Base-by-base conservation (phyloP, 2,329 filamentous ascomycete genomes). In the Hypoxylon sp. region DNA sequence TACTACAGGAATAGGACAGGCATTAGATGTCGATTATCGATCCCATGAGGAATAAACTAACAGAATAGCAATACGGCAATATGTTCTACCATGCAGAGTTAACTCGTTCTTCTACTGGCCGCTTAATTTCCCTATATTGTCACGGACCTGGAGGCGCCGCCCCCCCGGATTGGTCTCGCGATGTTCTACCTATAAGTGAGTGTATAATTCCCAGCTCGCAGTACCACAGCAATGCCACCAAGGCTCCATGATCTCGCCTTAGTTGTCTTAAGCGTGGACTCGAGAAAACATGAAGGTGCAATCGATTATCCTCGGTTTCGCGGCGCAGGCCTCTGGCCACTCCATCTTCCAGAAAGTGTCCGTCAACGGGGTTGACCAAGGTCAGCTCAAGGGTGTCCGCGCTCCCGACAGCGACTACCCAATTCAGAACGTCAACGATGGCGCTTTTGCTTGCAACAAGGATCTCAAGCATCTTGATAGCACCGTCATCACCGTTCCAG, bases 371-470 rank as follows among this genome's bases (percentile, higher is more conserved):
- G 78, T 76, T 19, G 83, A 86, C 67, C 80, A 85, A 70, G 84
- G 84, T 57, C 80, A 83, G 68, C 80, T 85, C 30, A 80, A 80
- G 66, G 85, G 84, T 13, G 80, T 87, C 59, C 81, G 85, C 11
- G 82, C 83, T 1, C 82, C 85, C 1, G 79, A 75, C 17, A 81
- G 79, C 74, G 85, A 87, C 79, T 81, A 82, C 74, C 85, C 84
- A 0, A 81, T 87, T 60, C 79, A 81, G 62, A 81, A 83, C 49
- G 82, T 85, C 50, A 82, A 81, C 65, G 80, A 82, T 61, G 75
- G 71, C 10, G 79, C 79, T 53, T 80, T 86, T 11, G 81, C 83
- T 46, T 86, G 84, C 76, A 84, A 84, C 74, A 79, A 78, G 23
- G 79, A 80, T 59, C 73, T 80, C 62, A 78, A 75, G 70, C 73